Evolutionary conservation across 2,329 filamentous ascomycete genomes (phyloP).

Genomic region (Pyricularia sp.): DNA sequence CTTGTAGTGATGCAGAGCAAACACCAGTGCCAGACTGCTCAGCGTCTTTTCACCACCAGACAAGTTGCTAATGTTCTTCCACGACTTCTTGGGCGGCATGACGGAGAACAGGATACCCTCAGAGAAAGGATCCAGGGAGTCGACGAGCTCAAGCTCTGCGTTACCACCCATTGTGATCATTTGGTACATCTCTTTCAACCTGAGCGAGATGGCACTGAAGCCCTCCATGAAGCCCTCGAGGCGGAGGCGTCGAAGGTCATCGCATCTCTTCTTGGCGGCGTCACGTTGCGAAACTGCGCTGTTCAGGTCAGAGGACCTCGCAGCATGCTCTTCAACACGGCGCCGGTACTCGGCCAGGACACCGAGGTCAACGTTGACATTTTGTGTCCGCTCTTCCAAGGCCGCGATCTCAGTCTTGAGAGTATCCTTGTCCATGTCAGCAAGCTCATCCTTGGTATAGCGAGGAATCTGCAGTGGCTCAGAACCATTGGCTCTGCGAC

Average conservation of each 20-base stretch:
- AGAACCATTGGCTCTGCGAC: constrained; percentile 14
- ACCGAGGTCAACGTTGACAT: constrained; percentile 76
- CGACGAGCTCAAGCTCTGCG: constrained; percentile 92
- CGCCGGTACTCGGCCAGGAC: constrained; percentile 45
- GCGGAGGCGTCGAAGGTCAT: constrained; percentile 81
- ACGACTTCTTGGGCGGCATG: constrained; percentile 99
- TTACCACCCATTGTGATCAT: constrained; percentile 99
- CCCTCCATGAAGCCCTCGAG: constrained; percentile 98
- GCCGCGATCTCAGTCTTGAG: constrained; percentile 54
- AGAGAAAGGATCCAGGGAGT: constrained; percentile 91
- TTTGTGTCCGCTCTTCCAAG: constrained; percentile 65
- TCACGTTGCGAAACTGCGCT: constrained; percentile 72
- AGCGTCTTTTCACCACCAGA: constrained; percentile 97
- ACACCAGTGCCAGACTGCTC: constrained; percentile 88
- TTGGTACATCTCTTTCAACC: constrained; percentile 99
- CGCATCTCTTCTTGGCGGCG: constrained; percentile 80
- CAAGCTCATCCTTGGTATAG: constrained; percentile 65
- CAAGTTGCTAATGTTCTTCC: constrained; percentile 98
- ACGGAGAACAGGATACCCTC: constrained; percentile 96
- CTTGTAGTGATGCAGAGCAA: constrained; percentile 96
- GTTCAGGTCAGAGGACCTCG: constrained; percentile 66
- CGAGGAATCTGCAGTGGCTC: constrained; percentile 51
- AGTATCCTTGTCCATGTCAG: constrained; percentile 53
- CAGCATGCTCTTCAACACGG: constrained; percentile 28
- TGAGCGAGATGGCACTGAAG: constrained; percentile 85